Percentiles rank a stretch among this genome's conserved stretches.
These are phyloP conservation scores for Eurotiales sp. DNA, from an alignment of 2,329 filamentous ascomycete genomes.

Conservation along the genomic window DNA sequence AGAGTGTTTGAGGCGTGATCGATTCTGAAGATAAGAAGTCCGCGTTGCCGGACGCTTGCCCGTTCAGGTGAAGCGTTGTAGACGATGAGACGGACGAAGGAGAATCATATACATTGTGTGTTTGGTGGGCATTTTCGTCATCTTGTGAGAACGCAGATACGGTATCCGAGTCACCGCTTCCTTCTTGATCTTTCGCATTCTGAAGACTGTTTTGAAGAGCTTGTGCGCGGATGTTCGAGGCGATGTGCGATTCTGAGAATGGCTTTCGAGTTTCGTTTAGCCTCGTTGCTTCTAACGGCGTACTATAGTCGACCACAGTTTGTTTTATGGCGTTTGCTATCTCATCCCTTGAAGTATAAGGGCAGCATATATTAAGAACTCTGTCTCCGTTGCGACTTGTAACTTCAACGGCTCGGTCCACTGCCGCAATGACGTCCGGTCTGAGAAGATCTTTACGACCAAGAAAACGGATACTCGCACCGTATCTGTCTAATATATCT, in stretches of 20 bases:
- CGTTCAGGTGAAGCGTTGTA: conserved; percentile 48
- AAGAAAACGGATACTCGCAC: conserved; percentile 78
- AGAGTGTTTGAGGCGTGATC: conserved; percentile 79
- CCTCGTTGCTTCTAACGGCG: conserved; percentile 54
- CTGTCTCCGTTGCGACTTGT: conserved; percentile 80
- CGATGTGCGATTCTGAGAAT: conserved; percentile 85
- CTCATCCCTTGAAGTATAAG: conserved; percentile 92
- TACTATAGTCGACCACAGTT: conserved; percentile 82
- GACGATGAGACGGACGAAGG: conserved; percentile 39
- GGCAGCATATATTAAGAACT: conserved; percentile 91
- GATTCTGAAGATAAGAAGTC: conserved; percentile 72
- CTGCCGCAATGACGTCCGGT: conserved; percentile 80
- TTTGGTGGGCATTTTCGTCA: conserved; percentile 34
- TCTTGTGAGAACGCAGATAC: conserved; percentile 38
- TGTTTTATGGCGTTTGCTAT: conserved; percentile 85
- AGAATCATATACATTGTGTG: conserved; percentile 29
- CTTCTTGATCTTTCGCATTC: conserved; percentile 28
- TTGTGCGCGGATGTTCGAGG: conserved; percentile 74
- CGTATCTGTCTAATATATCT: conserved; percentile 87
- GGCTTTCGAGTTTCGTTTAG: conserved; percentile 52
- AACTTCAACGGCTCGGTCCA: conserved; percentile 79
- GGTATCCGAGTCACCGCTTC: conserved; percentile 47
- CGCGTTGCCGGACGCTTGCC: conserved; percentile 27
- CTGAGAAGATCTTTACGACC: conserved; percentile 81
- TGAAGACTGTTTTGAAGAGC: conserved; percentile 45